Evolutionary conservation across 495 filamentous ascomycete genomes (phyloP).

Genomic region (Xylona heveae): DNA sequence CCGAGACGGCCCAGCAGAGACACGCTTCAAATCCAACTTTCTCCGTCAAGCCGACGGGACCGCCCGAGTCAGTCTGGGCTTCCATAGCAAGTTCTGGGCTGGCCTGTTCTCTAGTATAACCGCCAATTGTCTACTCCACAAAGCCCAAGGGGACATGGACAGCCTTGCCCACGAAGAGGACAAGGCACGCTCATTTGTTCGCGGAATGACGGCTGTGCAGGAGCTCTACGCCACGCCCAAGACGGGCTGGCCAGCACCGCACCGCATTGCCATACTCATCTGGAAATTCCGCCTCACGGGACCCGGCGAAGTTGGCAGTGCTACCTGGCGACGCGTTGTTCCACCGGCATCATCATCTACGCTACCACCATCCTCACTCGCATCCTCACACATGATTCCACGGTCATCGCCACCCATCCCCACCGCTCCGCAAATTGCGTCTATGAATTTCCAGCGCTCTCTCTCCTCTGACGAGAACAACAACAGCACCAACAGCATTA

Average conservation of each 20-base stretch:
- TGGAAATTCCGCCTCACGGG: constrained; percentile 31
- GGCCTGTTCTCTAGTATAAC: constrained; percentile 19
- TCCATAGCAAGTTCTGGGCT: constrained; percentile 29
- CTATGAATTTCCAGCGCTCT: too few relatives aligned
- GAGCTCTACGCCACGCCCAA: constrained; percentile 23
- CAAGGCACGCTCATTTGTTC: constrained; percentile 18
- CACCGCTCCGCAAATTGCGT: too few relatives aligned
- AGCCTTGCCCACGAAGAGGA: constrained; percentile 17
- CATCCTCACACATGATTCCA: too few relatives aligned
- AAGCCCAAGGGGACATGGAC: constrained; percentile 10
- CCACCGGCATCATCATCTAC: constrained; percentile 15
- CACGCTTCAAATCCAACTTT: neutral
- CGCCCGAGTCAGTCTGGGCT: constrained; percentile 23
- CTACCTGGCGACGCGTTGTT: constrained; percentile 29
- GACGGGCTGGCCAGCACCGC: neutral
- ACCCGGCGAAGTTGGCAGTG: constrained; percentile 23
- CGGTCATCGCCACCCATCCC: too few relatives aligned
- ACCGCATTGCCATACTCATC: constrained; percentile 25
- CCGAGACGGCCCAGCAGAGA: constrained; percentile 1
- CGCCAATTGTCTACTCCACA: neutral
- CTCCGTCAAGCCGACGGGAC: constrained; percentile 14
- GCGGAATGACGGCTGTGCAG: constrained; percentile 25
- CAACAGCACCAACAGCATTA: too few relatives aligned
- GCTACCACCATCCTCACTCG: too few relatives aligned
- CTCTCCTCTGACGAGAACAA: too few relatives aligned